Conservation (phyloP, 1,284 basidiomycete genomes). For the Austroboletus niveus region DNA sequence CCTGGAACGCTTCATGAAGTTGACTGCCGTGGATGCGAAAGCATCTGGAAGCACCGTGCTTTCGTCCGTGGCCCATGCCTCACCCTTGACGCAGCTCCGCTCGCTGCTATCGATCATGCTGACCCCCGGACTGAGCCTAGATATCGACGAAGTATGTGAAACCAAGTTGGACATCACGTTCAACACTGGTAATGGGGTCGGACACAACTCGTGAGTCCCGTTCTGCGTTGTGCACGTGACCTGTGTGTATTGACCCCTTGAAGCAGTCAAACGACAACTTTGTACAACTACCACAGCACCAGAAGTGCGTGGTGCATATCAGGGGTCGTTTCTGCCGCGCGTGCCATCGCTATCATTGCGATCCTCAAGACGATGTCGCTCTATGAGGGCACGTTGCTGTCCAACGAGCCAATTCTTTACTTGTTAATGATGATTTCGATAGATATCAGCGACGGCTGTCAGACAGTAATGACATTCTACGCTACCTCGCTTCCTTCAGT, state of each 20-base stretch:
- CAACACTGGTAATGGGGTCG: conserved; percentile 40
- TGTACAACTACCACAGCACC: conserved; percentile 42
- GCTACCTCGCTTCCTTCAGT: conserved; percentile 60
- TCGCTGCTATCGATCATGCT: conserved; percentile 47
- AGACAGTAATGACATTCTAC: conserved; percentile 77
- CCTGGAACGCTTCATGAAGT: conserved; percentile 48
- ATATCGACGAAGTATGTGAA: conserved; percentile 66
- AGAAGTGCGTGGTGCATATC: conserved; percentile 70
- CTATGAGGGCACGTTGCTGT: conserved; percentile 56
- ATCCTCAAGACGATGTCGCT: conserved; percentile 70
- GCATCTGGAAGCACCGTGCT: conserved; percentile 39
- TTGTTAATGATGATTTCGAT: conserved; percentile 1
- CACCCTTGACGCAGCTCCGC: conserved; percentile 43
- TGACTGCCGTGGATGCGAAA: conserved; percentile 46
- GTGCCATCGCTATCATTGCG: conserved; percentile 65
- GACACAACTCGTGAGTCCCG: conserved; percentile 48
- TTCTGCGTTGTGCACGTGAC: neutral
- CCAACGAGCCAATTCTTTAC: neutral
- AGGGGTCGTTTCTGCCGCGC: conserved; percentile 60
- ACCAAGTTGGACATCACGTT: conserved; percentile 43
- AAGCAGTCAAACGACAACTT: conserved; percentile 35
- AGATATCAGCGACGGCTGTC: conserved; percentile 68
- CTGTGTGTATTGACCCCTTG: conserved; percentile 1
- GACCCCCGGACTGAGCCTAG: conserved; percentile 50
- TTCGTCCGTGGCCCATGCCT: conserved; percentile 38